phyloP scores from a whole-genome alignment of 805 yeast genomes.

The Metschnikowia orientalis region DNA sequence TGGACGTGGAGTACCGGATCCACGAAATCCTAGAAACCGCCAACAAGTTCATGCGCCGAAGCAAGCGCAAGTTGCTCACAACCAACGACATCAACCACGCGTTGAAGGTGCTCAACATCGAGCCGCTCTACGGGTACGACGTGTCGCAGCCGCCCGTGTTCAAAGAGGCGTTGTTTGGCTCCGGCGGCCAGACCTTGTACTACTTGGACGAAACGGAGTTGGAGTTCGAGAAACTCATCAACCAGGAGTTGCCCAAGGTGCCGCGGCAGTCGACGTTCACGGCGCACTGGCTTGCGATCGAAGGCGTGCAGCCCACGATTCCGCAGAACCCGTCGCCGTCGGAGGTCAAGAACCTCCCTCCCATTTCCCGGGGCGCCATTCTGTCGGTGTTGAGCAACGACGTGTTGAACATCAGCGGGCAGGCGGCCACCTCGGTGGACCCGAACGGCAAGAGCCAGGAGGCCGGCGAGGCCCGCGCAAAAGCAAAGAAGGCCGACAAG shows the following conservation, averaged over 20 bases:
- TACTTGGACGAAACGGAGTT: conserved; percentile 90
- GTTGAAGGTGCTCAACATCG: conserved; percentile 79
- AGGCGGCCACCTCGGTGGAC: conserved; percentile 3
- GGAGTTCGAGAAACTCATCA: conserved; percentile 88
- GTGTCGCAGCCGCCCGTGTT: conserved; percentile 66
- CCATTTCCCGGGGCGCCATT: conserved; percentile 77
- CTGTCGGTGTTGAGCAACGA: conserved; percentile 43
- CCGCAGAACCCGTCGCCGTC: conserved; percentile 89
- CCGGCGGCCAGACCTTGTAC: conserved; percentile 87
- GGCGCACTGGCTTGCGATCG: conserved; percentile 96
- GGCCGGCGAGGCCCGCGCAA: conserved; percentile 13
- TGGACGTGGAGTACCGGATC: conserved; percentile 98
- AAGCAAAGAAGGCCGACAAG: conserved; percentile 34
- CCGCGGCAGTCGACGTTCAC: conserved; percentile 91
- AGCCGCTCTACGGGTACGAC: conserved; percentile 89
- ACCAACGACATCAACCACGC: conserved; percentile 82
- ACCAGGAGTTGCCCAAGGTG: conserved; percentile 91
- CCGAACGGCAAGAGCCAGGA: conserved; percentile 38
- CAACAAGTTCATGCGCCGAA: conserved; percentile 90
- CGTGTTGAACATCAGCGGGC: conserved; percentile 25
- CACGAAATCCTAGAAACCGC: conserved; percentile 96
- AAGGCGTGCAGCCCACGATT: conserved; percentile 96
- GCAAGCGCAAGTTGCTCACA: conserved; percentile 75
- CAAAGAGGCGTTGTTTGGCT: conserved; percentile 80
- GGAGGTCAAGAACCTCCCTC: conserved; percentile 75